Evolutionary conservation across 2,329 filamentous ascomycete genomes (phyloP), one percentile per base, ranked within the genome.

Genomic region (Epicoccum sorghinum): DNA sequence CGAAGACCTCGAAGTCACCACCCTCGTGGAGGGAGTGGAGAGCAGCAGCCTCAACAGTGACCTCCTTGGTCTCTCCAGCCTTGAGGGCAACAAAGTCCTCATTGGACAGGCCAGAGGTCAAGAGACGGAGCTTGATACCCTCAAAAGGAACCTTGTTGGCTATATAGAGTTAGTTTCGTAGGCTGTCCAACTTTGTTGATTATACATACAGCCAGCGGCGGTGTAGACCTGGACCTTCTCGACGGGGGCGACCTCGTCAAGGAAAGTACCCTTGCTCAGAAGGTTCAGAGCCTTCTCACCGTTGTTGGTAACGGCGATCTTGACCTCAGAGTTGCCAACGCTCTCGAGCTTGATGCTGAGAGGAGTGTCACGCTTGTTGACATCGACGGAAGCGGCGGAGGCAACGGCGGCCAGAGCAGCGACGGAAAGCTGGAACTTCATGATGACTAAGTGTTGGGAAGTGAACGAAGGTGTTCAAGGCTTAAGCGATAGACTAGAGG

Each of bases 1-100:
- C 79, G 48, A 80, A 77, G 43, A 90, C 71, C 48, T 81, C 80
- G 66, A 85, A 86, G 45, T 77, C 75, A 53, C 86, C 86, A 32
- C 78, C 77, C n/a, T 68, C 59, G 22, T 70, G 69, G 18, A 83
- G 77, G 58, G 84, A 79, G 69, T 86, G 83, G 2, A 82, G 77
- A 66, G 83, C 77, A 30, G 82, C 83, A 29, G 83, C 76, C 61
- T 86, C 82, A 53, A 86, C 83, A 36, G 77, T 78, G 29, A 81
- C 73, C 60, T 81, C 78, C 58, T 86, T 75, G 7, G 81, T 80
- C 68, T 83, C 70, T 29, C 75, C 76, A 40, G 74, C 67, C 33
- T 43, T 72, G 48, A 86, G 78, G 32, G 74, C 72, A 61, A 80
- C 70, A 70, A 86, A 86, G 44, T 80, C 77, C 4, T 79, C 76